Evolutionary conservation across 768 basidiomycete genomes (phyloP).

Genomic region (Stropharia rugosoannulata): DNA sequence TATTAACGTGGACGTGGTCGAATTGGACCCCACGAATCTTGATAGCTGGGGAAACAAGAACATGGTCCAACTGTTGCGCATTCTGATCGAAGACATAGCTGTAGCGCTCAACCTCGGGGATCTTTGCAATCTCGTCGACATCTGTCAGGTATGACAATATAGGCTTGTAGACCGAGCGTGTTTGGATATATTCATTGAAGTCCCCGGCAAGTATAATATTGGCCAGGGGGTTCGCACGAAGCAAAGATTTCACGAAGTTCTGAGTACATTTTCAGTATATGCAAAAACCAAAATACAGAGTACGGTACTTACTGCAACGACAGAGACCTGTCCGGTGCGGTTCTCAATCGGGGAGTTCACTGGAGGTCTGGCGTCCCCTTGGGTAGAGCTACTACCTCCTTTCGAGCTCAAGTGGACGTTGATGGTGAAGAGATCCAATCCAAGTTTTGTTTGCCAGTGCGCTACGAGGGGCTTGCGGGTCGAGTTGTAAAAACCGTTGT

Average conservation of each 20-base stretch:
- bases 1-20: conserved; percentile 64
- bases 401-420: conserved; percentile 63
- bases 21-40: conserved; percentile 39
- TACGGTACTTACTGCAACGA: conserved; percentile 43
- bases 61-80: conserved; percentile 58
- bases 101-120: conserved; percentile 52
- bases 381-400: conserved; percentile 50
- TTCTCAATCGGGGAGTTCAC: conserved; percentile 50
- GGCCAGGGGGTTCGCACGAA: conserved; percentile 40
- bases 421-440: conserved; percentile 51
- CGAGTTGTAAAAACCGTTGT: conserved; percentile 49
- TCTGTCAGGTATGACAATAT: conserved; percentile 42
- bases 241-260: conserved; percentile 48
- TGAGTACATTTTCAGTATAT: conserved; percentile 17
- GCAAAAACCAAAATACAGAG: not conserved
- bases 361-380: conserved; percentile 58
- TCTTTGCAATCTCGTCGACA: conserved; percentile 48
- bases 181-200: conserved; percentile 60
- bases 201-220: conserved; percentile 58
- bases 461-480: conserved; percentile 63
- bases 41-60: conserved; percentile 49
- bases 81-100: conserved; percentile 63
- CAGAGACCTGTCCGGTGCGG: conserved; percentile 48
- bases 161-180: conserved; percentile 49
- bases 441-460: conserved; percentile 46